Percentiles rank a stretch among this genome's conserved stretches.
phyloP scores from a whole-genome alignment of 2,329 filamentous ascomycete genomes.

The Diplodia scrobiculata region DNA sequence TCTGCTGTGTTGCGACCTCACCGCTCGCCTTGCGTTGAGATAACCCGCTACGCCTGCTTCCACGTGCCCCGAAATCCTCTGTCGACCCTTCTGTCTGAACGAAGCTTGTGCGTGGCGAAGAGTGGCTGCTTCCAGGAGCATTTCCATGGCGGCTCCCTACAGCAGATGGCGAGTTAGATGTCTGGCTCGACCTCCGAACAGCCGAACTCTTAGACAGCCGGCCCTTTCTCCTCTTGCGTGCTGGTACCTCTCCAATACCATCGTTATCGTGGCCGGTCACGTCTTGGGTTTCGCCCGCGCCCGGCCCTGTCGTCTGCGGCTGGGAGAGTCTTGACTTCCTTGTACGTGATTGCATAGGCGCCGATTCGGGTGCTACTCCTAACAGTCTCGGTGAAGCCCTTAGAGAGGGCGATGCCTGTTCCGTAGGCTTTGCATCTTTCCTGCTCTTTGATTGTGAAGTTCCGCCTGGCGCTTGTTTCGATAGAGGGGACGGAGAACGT shows the following conservation, averaged over 20 bases:
- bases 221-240: conserved; percentile 19
- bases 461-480: background rate
- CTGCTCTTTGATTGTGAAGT: background rate
- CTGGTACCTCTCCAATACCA: conserved; percentile 5
- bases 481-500: background rate
- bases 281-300: background rate
- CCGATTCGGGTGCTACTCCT: background rate
- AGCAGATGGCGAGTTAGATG: conserved; percentile 28
- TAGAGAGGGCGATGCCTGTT: background rate
- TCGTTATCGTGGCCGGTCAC: background rate
- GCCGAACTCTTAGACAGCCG: background rate
- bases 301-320: conserved; percentile 4
- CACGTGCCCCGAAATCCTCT: background rate
- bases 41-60: background rate
- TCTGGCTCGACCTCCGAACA: conserved; percentile 30
- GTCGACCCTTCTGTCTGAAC: background rate
- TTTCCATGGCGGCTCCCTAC: conserved; percentile 16
- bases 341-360: background rate
- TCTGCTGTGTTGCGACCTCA: background rate
- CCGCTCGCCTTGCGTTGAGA: background rate
- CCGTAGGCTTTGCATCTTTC: background rate
- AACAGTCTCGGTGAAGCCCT: conserved; percentile 11
- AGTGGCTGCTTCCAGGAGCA: background rate
- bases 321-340: conserved; percentile 21
- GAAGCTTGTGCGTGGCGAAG: background rate